Conservation (phyloP, 768 basidiomycete species). For the Suillus paluster region DNA sequence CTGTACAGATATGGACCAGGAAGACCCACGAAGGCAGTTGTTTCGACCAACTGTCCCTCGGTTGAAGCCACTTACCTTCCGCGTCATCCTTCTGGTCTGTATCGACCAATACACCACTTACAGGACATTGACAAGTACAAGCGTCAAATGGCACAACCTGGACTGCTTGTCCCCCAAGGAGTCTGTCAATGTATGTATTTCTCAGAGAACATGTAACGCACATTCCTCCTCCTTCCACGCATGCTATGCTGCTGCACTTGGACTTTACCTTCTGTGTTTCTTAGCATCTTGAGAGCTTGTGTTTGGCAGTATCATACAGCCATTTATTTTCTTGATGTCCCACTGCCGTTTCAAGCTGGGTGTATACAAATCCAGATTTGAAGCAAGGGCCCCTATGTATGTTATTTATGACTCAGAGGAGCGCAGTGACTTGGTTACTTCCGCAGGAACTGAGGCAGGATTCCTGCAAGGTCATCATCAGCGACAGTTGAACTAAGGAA, state of each 20-base stretch:
- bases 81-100: conserved; percentile 46
- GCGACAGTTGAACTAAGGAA: too few species aligned
- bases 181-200: conserved; percentile 62
- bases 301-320: too few species aligned
- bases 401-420: too few species aligned
- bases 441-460: too few species aligned
- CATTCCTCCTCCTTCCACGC: conserved; percentile 66
- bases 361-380: too few species aligned
- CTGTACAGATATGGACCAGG: conserved; percentile 55
- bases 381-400: too few species aligned
- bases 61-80: conserved; percentile 56
- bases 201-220: conserved; percentile 49
- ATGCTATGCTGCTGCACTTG: conserved; percentile 66
- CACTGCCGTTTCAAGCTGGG: too few species aligned
- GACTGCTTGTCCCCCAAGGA: conserved; percentile 44
- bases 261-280: too few species aligned
- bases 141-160: conserved; percentile 27
- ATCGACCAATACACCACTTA: conserved; percentile 35
- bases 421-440: too few species aligned
- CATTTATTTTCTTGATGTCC: too few species aligned
- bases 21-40: conserved; percentile 44
- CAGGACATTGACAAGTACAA: conserved; percentile 32
- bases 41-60: conserved; percentile 63
- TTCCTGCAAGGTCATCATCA: too few species aligned
- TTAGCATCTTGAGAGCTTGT: too few species aligned